phyloP scores from a whole-genome alignment of 768 basidiomycete species.

The Serendipita vermifera region DNA sequence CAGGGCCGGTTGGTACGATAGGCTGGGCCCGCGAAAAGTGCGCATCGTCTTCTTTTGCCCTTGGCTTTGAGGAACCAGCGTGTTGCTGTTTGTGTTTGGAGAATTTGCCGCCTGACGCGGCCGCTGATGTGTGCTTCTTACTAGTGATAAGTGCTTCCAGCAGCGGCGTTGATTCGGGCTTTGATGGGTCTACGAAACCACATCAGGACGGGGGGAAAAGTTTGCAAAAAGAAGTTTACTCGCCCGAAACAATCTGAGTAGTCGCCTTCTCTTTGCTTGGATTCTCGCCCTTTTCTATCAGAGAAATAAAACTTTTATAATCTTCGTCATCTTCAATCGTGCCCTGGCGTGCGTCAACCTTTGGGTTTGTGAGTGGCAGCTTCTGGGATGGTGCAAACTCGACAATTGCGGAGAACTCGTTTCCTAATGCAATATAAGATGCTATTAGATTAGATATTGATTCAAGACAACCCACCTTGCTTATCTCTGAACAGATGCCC shows the following conservation, averaged over 20 bases:
- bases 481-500: conserved; percentile 89
- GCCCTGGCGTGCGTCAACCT: conserved; percentile 63
- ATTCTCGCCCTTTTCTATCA: conserved; percentile 37
- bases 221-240: conserved; percentile 17
- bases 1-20: not conserved
- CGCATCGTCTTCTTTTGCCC: not conserved
- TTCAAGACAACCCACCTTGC: conserved; percentile 43
- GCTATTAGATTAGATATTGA: not conserved
- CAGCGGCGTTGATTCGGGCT: conserved; percentile 77
- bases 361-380: conserved; percentile 58
- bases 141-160: conserved; percentile 87
- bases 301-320: conserved; percentile 68
- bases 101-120: conserved; percentile 29
- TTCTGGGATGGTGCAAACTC: conserved; percentile 94
- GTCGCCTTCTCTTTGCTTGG: conserved; percentile 37
- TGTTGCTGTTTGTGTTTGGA: conserved; percentile 65
- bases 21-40: conserved; percentile 9
- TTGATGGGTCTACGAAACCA: conserved; percentile 23
- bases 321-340: conserved; percentile 90
- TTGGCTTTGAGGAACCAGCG: conserved; percentile 27
- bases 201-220: not conserved
- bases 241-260: conserved; percentile 52
- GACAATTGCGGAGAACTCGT: conserved; percentile 76
- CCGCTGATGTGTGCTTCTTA: conserved; percentile 35
- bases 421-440: conserved; percentile 38